phyloP scores from a whole-genome alignment of 2,329 filamentous ascomycete genomes.

The Elsinoe arachidis region DNA sequence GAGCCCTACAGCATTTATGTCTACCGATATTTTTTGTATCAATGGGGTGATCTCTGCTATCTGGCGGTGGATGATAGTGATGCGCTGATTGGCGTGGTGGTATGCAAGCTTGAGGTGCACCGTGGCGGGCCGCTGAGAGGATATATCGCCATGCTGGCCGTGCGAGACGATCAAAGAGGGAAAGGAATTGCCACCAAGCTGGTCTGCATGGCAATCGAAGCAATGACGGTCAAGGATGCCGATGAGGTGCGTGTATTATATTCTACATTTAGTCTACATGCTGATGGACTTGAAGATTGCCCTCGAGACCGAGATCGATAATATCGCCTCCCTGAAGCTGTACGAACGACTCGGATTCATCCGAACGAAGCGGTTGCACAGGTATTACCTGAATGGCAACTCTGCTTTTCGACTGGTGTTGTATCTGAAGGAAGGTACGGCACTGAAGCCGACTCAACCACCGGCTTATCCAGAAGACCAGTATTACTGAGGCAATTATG shows the following conservation, averaged over 20 bases:
- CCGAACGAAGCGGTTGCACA: constrained; percentile 81
- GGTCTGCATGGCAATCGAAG: constrained; percentile 82
- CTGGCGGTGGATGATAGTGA: constrained; percentile 42
- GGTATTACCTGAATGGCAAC: constrained; percentile 95
- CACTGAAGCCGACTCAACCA: constrained; percentile 28
- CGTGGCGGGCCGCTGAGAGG: constrained; percentile 77
- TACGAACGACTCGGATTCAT: constrained; percentile 92
- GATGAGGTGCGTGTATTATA: constrained; percentile 54
- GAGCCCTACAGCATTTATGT: constrained; percentile 99
- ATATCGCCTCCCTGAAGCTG: constrained; percentile 77
- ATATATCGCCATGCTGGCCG: constrained; percentile 98
- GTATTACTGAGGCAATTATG: neutral
- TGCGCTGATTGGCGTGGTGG: constrained; percentile 77
- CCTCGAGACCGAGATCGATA: constrained; percentile 91
- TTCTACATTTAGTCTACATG: neutral
- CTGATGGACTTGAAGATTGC: constrained; percentile 50
- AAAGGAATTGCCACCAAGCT: constrained; percentile 77
- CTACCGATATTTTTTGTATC: constrained; percentile 93
- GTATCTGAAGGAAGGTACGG: constrained; percentile 58
- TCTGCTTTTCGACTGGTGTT: constrained; percentile 85
- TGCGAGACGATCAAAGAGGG: constrained; percentile 68
- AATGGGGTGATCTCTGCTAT: constrained; percentile 97
- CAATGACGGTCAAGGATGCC: constrained; percentile 74
- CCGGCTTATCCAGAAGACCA: constrained; percentile 14
- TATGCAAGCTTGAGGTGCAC: constrained; percentile 90